A percentile compares a stretch with the other conserved stretches of the same genome.
Evolutionary conservation across 2,329 filamentous ascomycete genomes (phyloP).

Genomic region (Colletotrichum melonis): DNA sequence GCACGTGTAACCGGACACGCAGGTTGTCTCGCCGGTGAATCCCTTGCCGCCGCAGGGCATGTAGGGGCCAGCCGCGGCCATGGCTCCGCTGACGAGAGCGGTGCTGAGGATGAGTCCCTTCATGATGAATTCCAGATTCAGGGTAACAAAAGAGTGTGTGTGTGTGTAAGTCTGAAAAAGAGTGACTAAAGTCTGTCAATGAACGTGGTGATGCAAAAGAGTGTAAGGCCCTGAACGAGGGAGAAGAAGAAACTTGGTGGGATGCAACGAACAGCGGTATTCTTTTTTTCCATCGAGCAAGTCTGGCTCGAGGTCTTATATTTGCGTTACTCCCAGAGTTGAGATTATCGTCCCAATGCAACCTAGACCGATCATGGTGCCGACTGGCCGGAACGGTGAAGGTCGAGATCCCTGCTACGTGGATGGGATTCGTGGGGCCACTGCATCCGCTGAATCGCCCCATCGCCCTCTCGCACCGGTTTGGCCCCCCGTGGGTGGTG

Average conservation of each 20-base stretch:
- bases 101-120: constrained; percentile 25
- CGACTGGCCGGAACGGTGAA: constrained; percentile 20
- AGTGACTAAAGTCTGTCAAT: constrained; percentile 9
- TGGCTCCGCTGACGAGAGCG: constrained; percentile 17
- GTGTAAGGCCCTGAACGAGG: constrained; percentile 6
- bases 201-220: constrained; percentile 11
- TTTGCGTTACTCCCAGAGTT: not conserved
- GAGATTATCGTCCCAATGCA: not conserved
- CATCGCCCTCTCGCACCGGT: not conserved
- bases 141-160: not conserved
- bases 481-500: not conserved
- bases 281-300: too few species aligned
- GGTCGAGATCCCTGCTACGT: constrained; percentile 7
- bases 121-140: constrained; percentile 31
- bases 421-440: constrained; percentile 22
- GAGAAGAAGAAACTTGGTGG: constrained; percentile 1
- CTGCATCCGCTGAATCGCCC: constrained; percentile 6
- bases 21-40: constrained; percentile 51
- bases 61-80: constrained; percentile 40
- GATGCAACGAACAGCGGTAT: not conserved
- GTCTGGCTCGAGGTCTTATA: not conserved
- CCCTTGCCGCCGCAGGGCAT: constrained; percentile 55
- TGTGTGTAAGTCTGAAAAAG: not conserved
- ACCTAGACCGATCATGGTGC: not conserved
- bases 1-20: constrained; percentile 55